Percentiles rank a stretch among this genome's conserved stretches.
These are phyloP conservation scores for Perkinsela sp. DNA, from an alignment of 208 protist genomes.

Conservation along the genomic window DNA sequence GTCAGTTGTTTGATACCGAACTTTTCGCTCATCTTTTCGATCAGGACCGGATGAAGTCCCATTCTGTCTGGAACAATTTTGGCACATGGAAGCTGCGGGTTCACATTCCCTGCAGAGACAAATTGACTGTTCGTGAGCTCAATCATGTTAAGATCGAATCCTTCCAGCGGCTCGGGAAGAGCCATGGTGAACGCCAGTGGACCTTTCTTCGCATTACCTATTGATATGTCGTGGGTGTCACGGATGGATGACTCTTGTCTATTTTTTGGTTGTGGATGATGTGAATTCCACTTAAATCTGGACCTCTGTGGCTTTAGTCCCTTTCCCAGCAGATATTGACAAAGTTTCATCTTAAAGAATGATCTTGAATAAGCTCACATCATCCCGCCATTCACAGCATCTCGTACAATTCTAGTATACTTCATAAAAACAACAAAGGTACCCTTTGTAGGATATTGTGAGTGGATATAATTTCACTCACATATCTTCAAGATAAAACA, in stretches of 20 bases:
- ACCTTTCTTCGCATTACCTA: conserved; percentile 2
- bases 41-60: conserved; percentile 35
- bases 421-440: no score
- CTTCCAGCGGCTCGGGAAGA: conserved; percentile 26
- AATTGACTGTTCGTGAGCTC: background rate
- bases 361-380: no score
- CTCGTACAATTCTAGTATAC: no score
- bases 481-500: no score
- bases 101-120: conserved; percentile 5
- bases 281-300: background rate
- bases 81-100: conserved; percentile 24
- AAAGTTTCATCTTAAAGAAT: no score
- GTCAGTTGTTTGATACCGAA: conserved; percentile 11
- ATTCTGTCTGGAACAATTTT: conserved; percentile 30
- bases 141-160: conserved; percentile 21
- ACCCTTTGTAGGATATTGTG: no score
- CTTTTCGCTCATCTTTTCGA: conserved; percentile 3
- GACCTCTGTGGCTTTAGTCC: background rate
- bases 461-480: no score
- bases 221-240: background rate
- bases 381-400: no score
- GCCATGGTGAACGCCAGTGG: conserved; percentile 40
- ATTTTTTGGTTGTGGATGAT: background rate
- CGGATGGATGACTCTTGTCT: background rate
- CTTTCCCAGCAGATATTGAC: no score